These are phyloP conservation scores for Papilionanthe hybrid DNA, from an alignment of 116 monocot species.

Conservation along the genomic window DNA sequence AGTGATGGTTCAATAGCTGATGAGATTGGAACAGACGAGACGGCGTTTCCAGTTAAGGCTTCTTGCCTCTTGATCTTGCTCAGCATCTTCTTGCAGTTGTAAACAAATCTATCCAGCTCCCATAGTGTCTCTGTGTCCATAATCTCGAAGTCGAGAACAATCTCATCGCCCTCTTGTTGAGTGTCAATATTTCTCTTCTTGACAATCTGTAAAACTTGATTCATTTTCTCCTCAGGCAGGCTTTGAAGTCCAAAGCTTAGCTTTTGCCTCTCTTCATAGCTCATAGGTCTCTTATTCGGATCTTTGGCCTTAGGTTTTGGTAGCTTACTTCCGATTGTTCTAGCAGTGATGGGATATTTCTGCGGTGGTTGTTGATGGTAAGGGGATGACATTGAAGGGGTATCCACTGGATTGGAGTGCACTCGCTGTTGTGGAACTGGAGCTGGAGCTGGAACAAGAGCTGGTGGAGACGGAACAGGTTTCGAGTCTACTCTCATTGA, in stretches of 20 bases:
- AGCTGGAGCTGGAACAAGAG: neutral
- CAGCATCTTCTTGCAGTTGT: conserved; percentile 56
- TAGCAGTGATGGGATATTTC: conserved; percentile 4
- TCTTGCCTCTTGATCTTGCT: conserved; percentile 57
- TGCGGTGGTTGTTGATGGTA: conserved; percentile 8
- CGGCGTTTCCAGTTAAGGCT: conserved; percentile 10
- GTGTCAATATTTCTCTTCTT: conserved; percentile 54
- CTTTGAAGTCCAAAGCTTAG: conserved; percentile 59
- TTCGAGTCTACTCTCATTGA: no score
- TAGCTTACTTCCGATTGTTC: conserved; percentile 17
- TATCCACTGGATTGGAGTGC: neutral
- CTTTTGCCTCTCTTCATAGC: conserved; percentile 69
- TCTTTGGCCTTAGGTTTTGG: conserved; percentile 83
- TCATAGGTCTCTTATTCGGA: conserved; percentile 74
- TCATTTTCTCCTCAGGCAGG: conserved; percentile 71
- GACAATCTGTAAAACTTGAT: conserved; percentile 57
- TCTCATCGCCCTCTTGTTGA: conserved; percentile 49
- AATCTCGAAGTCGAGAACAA: conserved; percentile 73
- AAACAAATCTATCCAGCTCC: conserved; percentile 78
- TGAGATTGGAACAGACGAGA: neutral
- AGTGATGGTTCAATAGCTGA: neutral
- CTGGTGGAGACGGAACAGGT: neutral
- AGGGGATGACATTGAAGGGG: neutral
- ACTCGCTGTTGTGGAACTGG: neutral
- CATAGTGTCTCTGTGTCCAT: conserved; percentile 88